phyloP scores from a whole-genome alignment of 176 grass and related monocot species.

The Paspalum vaginatum region DNA sequence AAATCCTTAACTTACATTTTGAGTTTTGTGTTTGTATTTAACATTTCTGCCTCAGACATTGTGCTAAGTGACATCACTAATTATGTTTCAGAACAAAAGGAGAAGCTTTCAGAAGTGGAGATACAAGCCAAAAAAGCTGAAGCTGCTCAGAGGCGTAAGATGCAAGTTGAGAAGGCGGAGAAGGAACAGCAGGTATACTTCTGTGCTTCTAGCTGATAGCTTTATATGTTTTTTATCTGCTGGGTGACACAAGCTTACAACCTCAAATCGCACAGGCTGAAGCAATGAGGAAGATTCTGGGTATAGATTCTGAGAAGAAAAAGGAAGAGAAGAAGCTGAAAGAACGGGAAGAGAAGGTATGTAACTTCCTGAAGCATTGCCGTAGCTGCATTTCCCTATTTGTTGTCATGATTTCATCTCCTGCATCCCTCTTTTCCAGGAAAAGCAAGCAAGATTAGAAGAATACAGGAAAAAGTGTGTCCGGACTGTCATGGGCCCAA shows the following conservation, averaged over 20 bases:
- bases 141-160: slow-evolving; percentile 92
- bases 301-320: slow-evolving; percentile 72
- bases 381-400: not conserved
- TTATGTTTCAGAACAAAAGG: slow-evolving; percentile 76
- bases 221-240: not conserved
- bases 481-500: slow-evolving; percentile 56
- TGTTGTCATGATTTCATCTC: slow-evolving; percentile 22
- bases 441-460: slow-evolving; percentile 51
- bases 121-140: slow-evolving; percentile 88
- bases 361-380: slow-evolving; percentile 1
- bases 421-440: slow-evolving; percentile 29
- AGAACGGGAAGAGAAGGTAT: slow-evolving; percentile 61
- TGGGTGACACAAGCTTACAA: slow-evolving; percentile 14
- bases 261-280: slow-evolving; percentile 48
- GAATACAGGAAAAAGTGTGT: slow-evolving; percentile 60
- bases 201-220: slow-evolving; percentile 21
- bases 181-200: slow-evolving; percentile 79
- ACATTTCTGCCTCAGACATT: slow-evolving; percentile 19
- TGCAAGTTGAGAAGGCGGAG: slow-evolving; percentile 97
- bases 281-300: slow-evolving; percentile 84
- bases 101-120: slow-evolving; percentile 80
- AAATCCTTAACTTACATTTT: slow-evolving; percentile 35
- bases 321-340: slow-evolving; percentile 76
- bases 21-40: slow-evolving; percentile 27
- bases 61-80: slow-evolving; percentile 36